Evolutionary conservation across 371 early-diverging fungal species (phyloP).

Genomic region (Mucor piriformis): DNA sequence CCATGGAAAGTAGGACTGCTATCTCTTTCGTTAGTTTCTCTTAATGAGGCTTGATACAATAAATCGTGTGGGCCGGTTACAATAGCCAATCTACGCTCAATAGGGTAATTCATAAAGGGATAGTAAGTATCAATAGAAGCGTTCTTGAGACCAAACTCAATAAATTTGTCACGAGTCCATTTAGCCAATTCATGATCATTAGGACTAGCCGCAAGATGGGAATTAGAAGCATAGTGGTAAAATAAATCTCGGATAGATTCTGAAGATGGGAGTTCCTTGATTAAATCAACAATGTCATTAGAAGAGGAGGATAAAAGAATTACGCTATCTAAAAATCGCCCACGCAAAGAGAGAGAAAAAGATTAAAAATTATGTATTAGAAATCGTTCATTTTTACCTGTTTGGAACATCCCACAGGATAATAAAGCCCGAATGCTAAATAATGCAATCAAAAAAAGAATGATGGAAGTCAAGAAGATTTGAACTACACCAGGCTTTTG

Average conservation of each 20-base stretch:
- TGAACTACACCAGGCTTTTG: conserved; percentile 3
- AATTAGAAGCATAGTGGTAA: conserved; percentile 51
- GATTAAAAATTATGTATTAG: neutral
- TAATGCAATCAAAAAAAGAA: conserved; percentile 7
- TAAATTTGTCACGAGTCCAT: conserved; percentile 60
- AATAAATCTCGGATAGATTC: conserved; percentile 31
- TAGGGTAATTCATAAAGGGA: conserved; percentile 63
- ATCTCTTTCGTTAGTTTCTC: conserved; percentile 52
- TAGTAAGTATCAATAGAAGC: conserved; percentile 60
- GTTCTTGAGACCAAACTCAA: conserved; percentile 54
- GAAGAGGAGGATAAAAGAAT: neutral
- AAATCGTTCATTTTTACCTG: conserved; percentile 1
- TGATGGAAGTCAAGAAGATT: conserved; percentile 6
- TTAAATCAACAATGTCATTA: conserved; percentile 20
- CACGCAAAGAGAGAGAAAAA: no score
- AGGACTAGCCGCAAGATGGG: conserved; percentile 55
- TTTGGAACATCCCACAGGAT: conserved; percentile 12
- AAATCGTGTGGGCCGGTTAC: conserved; percentile 49
- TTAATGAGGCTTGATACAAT: conserved; percentile 54
- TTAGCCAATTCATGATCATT: conserved; percentile 49
- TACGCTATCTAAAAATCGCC: neutral
- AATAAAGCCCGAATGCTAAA: conserved; percentile 11
- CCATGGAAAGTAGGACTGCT: conserved; percentile 68
- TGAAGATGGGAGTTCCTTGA: conserved; percentile 35
- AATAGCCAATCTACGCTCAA: conserved; percentile 54